A percentile compares a stretch with the other conserved stretches of the same genome.
Conservation (phyloP, 2,329 filamentous ascomycete species). For the Colletotrichum sansevieriae region DNA sequence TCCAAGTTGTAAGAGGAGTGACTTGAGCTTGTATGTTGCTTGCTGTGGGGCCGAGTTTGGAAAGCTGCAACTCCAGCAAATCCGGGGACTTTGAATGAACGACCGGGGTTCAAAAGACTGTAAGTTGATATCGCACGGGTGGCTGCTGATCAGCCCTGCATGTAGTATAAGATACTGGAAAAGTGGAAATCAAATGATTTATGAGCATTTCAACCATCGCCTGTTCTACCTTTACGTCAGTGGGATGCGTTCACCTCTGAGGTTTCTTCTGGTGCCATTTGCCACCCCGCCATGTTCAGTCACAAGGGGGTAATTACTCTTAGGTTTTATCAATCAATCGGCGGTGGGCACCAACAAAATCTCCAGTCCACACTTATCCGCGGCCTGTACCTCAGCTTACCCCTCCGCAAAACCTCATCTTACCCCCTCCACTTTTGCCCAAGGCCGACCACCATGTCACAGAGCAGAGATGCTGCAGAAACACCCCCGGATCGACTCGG, state of each 20-base stretch:
- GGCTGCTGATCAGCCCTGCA: conserved; percentile 16
- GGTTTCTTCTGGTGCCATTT: neutral
- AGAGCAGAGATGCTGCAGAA: conserved; percentile 22
- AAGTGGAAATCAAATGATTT: neutral
- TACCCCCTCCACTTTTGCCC: too few species aligned
- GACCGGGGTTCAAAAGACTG: conserved; percentile 14
- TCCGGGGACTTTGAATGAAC: conserved; percentile 20
- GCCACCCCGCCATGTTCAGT: too few species aligned
- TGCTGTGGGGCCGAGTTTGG: conserved; percentile 1
- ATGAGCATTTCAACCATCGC: neutral
- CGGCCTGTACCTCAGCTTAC: too few species aligned
- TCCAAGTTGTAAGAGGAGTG: conserved; percentile 54
- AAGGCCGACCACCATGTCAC: neutral
- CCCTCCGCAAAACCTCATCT: too few species aligned
- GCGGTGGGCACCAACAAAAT: conserved; percentile 20
- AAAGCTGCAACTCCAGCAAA: neutral
- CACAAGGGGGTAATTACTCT: neutral
- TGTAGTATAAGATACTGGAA: conserved; percentile 23
- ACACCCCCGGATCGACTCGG: neutral
- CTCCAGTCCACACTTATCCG: neutral
- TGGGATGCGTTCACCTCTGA: neutral
- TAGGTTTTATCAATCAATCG: conserved; percentile 20
- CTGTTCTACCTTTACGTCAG: neutral
- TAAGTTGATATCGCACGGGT: conserved; percentile 24
- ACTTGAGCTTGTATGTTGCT: neutral